A percentile compares a stretch with the other conserved stretches of the same genome.
Conservation (phyloP, 805 yeast species). For the Candida methanosorbosa region DNA sequence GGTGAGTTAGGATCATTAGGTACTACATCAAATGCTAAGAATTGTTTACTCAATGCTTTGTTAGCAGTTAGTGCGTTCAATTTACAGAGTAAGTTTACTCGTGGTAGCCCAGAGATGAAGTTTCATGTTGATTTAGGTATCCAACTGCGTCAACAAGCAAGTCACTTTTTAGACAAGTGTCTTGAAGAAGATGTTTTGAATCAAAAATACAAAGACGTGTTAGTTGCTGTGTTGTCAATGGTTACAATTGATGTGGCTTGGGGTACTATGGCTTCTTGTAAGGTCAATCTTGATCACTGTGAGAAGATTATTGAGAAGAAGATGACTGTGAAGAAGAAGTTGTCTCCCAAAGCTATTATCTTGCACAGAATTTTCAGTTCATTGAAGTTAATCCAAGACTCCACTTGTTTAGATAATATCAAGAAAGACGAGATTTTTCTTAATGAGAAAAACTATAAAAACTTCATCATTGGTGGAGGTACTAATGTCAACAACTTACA, state of each 20-base stretch:
- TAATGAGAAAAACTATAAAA: constrained; percentile 24
- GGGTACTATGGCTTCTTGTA: constrained; percentile 87
- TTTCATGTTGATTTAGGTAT: constrained; percentile 67
- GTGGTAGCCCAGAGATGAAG: constrained; percentile 59
- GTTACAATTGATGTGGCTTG: constrained; percentile 81
- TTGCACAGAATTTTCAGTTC: constrained; percentile 75
- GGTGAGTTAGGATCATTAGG: constrained; percentile 77
- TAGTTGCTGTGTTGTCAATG: constrained; percentile 80
- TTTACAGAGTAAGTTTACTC: constrained; percentile 61
- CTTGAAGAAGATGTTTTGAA: constrained; percentile 38
- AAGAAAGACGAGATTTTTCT: constrained; percentile 24
- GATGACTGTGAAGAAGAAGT: constrained; percentile 52
- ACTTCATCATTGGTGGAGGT: constrained; percentile 21
- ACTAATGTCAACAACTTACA: constrained; percentile 9
- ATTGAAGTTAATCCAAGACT: constrained; percentile 66
- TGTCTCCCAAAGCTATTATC: constrained; percentile 69
- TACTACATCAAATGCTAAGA: constrained; percentile 63
- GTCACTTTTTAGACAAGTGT: constrained; percentile 54
- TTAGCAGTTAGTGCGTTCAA: constrained; percentile 79
- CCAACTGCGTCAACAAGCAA: constrained; percentile 67
- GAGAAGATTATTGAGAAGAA: constrained; percentile 66
- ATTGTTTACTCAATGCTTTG: constrained; percentile 69
- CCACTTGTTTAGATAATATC: constrained; percentile 43
- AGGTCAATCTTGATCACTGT: constrained; percentile 65
- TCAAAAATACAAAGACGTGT: constrained; percentile 75